Evolutionary conservation across 306 rosid species (phyloP).

Genomic region (Elaeagnus macrophylla): DNA sequence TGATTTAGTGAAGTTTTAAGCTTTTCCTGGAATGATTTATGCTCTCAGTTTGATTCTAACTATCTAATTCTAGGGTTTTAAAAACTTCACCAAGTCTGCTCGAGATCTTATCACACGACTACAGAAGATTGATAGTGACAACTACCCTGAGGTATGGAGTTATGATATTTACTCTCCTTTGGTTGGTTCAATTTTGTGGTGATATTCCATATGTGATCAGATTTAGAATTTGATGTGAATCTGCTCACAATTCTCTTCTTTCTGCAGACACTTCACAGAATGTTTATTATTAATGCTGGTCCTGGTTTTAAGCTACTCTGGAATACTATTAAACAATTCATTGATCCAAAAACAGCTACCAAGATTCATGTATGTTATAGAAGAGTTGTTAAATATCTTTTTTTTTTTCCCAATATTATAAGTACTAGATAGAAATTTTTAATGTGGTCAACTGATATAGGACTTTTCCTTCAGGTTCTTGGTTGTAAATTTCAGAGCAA

Average conservation of each 20-base stretch:
- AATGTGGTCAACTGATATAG: slow-evolving; percentile 15
- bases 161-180: slow-evolving; percentile 1
- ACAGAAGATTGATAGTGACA: slow-evolving; percentile 82
- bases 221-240: background rate
- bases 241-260: slow-evolving; percentile 7
- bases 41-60: slow-evolving; percentile 15
- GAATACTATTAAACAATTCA: slow-evolving; percentile 69
- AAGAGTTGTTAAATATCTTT: slow-evolving; percentile 2
- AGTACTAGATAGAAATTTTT: slow-evolving; percentile 8
- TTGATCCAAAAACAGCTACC: slow-evolving; percentile 71
- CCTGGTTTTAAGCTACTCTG: slow-evolving; percentile 82
- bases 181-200: background rate
- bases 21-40: slow-evolving; percentile 1
- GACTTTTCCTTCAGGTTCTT: slow-evolving; percentile 54
- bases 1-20: background rate
- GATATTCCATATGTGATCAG: background rate
- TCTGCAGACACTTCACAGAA: slow-evolving; percentile 64
- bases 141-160: slow-evolving; percentile 76
- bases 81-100: slow-evolving; percentile 67
- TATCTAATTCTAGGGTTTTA: slow-evolving; percentile 51
- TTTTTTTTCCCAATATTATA: background rate
- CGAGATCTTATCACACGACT: slow-evolving; percentile 66
- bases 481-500: slow-evolving; percentile 70
- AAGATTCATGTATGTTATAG: slow-evolving; percentile 74
- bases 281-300: slow-evolving; percentile 91